Percentiles rank a stretch among this genome's conserved stretches.
Evolutionary conservation across 2,329 filamentous ascomycete species (phyloP).

Genomic region (Didymella glomerata): DNA sequence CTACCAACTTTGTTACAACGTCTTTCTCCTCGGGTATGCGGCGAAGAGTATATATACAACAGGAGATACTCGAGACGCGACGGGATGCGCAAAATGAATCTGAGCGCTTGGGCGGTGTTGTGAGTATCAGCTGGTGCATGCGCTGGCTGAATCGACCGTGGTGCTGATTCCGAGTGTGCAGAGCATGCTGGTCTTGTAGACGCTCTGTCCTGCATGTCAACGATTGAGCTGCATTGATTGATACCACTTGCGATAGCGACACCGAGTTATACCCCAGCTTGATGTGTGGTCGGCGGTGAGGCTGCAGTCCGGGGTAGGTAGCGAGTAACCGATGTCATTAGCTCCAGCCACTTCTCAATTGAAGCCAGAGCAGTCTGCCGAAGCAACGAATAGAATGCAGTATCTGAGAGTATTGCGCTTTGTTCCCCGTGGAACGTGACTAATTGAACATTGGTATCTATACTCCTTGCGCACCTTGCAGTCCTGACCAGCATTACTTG

Average conservation of each 20-base stretch:
- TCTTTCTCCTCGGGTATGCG: constrained; percentile 39
- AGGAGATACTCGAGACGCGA: constrained; percentile 11
- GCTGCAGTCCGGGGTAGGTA: constrained; percentile 21
- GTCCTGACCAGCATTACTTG: neutral
- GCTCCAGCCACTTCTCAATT: neutral
- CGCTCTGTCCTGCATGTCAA: too few species aligned
- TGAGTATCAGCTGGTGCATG: neutral
- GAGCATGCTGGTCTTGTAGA: neutral
- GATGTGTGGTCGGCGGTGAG: constrained; percentile 11
- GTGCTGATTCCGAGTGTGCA: neutral
- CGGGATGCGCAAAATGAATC: neutral
- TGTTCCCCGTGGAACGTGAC: too few species aligned
- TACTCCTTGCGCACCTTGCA: neutral
- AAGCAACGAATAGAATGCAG: neutral
- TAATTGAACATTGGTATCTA: neutral
- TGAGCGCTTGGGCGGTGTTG: neutral
- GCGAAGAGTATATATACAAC: constrained; percentile 18
- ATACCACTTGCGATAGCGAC: neutral
- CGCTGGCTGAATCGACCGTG: neutral
- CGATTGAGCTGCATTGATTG: neutral
- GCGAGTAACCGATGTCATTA: constrained; percentile 16
- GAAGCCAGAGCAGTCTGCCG: neutral
- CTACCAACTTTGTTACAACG: constrained; percentile 22
- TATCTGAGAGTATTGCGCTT: neutral
- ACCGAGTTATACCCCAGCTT: neutral